These are phyloP conservation scores for Bruguiera sexangula DNA, from an alignment of 345 rosid genomes.

Conservation along the genomic window DNA sequence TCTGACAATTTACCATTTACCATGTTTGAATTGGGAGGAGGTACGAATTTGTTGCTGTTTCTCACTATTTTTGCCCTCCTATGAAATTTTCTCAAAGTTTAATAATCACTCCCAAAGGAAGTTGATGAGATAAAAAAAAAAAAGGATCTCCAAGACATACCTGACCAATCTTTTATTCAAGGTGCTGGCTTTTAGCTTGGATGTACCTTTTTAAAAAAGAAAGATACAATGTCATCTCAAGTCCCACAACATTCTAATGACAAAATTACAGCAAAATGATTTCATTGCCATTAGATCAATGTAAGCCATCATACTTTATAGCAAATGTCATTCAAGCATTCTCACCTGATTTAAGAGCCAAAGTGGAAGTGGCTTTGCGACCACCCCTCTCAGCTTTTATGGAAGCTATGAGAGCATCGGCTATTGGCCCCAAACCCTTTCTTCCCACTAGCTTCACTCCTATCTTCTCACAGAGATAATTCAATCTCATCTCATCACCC, in stretches of 20 bases:
- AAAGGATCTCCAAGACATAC: constrained; percentile 29
- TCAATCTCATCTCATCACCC: constrained; percentile 84
- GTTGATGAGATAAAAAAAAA: neutral
- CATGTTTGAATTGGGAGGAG: constrained; percentile 23
- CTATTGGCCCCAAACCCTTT: constrained; percentile 81
- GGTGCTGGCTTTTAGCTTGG: constrained; percentile 57
- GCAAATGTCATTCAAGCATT: neutral
- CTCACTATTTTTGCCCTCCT: constrained; percentile 68
- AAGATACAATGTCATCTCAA: constrained; percentile 14
- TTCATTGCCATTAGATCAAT: neutral
- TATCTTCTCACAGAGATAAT: constrained; percentile 73
- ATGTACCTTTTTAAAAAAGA: constrained; percentile 39
- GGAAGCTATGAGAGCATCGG: constrained; percentile 82
- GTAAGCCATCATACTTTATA: neutral
- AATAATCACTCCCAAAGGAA: neutral
- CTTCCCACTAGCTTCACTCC: constrained; percentile 91
- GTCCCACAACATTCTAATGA: neutral
- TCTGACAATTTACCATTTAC: constrained; percentile 33
- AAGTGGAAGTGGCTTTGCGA: constrained; percentile 53
- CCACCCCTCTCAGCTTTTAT: constrained; percentile 83
- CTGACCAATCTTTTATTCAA: constrained; percentile 70
- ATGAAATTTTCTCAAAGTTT: constrained; percentile 13
- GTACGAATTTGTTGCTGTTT: constrained; percentile 32
- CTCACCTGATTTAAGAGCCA: constrained; percentile 55
- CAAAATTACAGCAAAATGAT: neutral